phyloP scores from a whole-genome alignment of 106 monocot species.

The Acanthochlamys bracteata region DNA sequence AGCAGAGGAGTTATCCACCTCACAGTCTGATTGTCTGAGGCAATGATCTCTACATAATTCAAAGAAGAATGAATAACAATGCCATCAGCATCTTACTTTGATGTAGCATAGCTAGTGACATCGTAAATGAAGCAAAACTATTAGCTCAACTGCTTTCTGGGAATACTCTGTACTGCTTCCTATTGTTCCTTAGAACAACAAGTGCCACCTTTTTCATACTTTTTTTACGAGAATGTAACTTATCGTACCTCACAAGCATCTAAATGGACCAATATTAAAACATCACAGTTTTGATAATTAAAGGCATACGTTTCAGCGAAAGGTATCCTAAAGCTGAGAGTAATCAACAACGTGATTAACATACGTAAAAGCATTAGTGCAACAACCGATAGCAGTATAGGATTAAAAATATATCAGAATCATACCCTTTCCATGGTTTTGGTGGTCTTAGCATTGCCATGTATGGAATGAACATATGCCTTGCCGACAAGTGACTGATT shows the following conservation, averaged over 20 bases:
- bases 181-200: constrained; percentile 79
- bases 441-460: constrained; percentile 89
- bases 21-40: constrained; percentile 53
- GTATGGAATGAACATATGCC: constrained; percentile 81
- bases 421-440: constrained; percentile 84
- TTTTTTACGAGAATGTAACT: constrained; percentile 18
- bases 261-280: background rate
- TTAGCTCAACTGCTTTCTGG: constrained; percentile 34
- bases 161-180: constrained; percentile 55
- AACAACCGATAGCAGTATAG: background rate
- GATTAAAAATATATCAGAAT: constrained; percentile 1
- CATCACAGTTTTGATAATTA: background rate
- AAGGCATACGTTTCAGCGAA: background rate
- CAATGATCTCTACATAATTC: constrained; percentile 35
- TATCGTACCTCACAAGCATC: constrained; percentile 5
- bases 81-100: background rate
- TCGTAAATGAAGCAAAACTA: background rate
- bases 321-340: background rate
- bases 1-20: constrained; percentile 66
- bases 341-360: background rate
- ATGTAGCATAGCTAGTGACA: background rate
- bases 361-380: background rate
- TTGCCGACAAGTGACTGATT: constrained; percentile 45
- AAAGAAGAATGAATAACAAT: background rate
- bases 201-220: constrained; percentile 81